phyloP scores from a whole-genome alignment of 2,329 filamentous ascomycete genomes.

The Scolecobasidium constrictum region DNA sequence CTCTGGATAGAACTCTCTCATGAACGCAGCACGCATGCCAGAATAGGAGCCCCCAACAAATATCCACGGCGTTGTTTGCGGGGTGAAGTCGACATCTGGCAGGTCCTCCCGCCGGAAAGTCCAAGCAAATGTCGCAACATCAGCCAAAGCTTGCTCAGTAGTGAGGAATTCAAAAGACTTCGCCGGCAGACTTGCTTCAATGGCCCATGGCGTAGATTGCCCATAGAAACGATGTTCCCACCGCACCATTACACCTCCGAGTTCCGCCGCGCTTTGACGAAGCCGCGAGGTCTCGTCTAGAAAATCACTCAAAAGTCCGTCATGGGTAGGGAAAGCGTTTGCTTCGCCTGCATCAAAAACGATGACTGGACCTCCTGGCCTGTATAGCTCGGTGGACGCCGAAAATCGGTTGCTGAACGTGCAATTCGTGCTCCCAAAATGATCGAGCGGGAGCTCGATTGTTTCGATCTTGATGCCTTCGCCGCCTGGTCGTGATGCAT shows the following conservation, averaged over 20 bases:
- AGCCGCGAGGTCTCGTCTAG: constrained; percentile 22
- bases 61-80: constrained; percentile 25
- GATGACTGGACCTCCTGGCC: constrained; percentile 25
- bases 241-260: constrained; percentile 25
- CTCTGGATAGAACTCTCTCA: constrained; percentile 26
- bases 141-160: constrained; percentile 30
- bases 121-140: constrained; percentile 28
- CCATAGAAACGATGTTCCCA: constrained; percentile 32
- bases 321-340: constrained; percentile 19
- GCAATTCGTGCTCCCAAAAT: constrained; percentile 21
- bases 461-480: constrained; percentile 19
- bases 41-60: constrained; percentile 28
- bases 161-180: constrained; percentile 25
- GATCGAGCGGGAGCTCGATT: constrained; percentile 24
- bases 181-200: constrained; percentile 21
- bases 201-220: constrained; percentile 24
- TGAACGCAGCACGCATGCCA: constrained; percentile 27
- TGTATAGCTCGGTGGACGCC: constrained; percentile 22
- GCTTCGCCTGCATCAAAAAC: constrained; percentile 26
- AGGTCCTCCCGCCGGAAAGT: constrained; percentile 24
- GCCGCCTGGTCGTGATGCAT: no score
- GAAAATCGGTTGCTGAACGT: constrained; percentile 27
- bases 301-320: no score
- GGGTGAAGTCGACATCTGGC: constrained; percentile 24
- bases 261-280: constrained; percentile 24